These are phyloP conservation scores for Macrolepiota albuminosa DNA, from an alignment of 768 basidiomycete genomes.

Conservation along the genomic window DNA sequence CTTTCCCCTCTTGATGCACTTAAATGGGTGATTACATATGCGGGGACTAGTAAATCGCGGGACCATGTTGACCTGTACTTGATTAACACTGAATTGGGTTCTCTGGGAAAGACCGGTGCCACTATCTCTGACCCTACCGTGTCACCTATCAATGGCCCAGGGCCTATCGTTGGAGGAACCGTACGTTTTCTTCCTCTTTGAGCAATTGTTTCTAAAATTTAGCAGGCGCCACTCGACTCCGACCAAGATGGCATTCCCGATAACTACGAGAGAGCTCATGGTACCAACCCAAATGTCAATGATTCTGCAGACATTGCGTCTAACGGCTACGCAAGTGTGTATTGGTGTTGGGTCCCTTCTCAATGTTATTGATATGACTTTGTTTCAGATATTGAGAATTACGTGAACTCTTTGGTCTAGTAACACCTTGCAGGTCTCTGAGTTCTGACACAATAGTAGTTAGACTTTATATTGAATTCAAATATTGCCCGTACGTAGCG, in stretches of 20 bases:
- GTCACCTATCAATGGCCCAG: conserved; percentile 27
- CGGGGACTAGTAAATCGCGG: conserved; percentile 28
- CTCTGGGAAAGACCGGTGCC: conserved; percentile 28
- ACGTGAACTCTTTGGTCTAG: conserved; percentile 28
- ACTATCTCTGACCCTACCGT: conserved; percentile 24
- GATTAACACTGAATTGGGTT: conserved; percentile 27
- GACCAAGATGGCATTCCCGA: conserved; percentile 31
- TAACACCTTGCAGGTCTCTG: background rate
- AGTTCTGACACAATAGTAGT: background rate
- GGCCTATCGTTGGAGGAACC: conserved; percentile 26
- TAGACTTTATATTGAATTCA: too few relatives aligned
- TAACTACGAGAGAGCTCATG: conserved; percentile 27
- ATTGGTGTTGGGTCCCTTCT: background rate
- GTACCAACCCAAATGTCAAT: conserved; percentile 25
- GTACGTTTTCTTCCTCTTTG: conserved; percentile 10
- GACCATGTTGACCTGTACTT: conserved; percentile 29
- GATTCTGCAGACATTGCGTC: conserved; percentile 27
- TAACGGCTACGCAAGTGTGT: conserved; percentile 32
- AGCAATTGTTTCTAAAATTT: too few relatives aligned
- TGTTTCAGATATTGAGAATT: conserved; percentile 30
- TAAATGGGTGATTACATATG: conserved; percentile 22
- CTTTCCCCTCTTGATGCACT: conserved; percentile 27
- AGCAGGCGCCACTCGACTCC: conserved; percentile 23
- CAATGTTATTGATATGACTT: background rate
- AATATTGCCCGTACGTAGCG: too few relatives aligned